Percentiles rank a stretch among this genome's conserved stretches.
phyloP scores from a whole-genome alignment of 2,329 filamentous ascomycete species.

The Sclerotinia spermophila region DNA sequence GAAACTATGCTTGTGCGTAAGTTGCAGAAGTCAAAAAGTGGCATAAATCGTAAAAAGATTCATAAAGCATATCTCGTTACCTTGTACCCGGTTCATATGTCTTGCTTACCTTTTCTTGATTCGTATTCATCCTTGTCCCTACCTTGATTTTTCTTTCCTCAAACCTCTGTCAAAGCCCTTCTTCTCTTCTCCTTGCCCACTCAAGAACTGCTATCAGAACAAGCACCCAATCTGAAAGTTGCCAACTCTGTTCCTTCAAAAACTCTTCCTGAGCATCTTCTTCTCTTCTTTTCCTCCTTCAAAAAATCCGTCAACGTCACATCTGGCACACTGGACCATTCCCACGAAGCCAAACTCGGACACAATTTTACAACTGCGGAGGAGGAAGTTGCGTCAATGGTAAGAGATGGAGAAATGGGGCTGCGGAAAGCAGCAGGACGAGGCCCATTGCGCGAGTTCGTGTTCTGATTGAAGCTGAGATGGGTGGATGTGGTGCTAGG shows the following conservation, averaged over 20 bases:
- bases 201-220: background rate
- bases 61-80: background rate
- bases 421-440: background rate
- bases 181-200: background rate
- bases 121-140: background rate
- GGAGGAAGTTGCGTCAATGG: background rate
- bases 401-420: background rate
- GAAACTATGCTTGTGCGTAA: background rate
- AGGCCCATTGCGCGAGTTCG: background rate
- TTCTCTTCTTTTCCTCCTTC: background rate
- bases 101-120: background rate
- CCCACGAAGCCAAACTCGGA: background rate
- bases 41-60: background rate
- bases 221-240: background rate
- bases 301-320: background rate
- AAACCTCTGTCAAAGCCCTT: background rate
- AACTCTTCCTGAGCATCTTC: background rate
- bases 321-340: conserved; percentile 13
- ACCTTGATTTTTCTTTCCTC: background rate
- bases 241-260: background rate
- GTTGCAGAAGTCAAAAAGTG: background rate
- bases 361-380: background rate
- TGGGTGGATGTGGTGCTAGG: too few species aligned
- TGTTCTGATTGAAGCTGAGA: background rate
- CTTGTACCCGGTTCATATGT: background rate